These are phyloP conservation scores for Crepidotus sp. DNA, from an alignment of 1,284 basidiomycete species.

Conservation along the genomic window DNA sequence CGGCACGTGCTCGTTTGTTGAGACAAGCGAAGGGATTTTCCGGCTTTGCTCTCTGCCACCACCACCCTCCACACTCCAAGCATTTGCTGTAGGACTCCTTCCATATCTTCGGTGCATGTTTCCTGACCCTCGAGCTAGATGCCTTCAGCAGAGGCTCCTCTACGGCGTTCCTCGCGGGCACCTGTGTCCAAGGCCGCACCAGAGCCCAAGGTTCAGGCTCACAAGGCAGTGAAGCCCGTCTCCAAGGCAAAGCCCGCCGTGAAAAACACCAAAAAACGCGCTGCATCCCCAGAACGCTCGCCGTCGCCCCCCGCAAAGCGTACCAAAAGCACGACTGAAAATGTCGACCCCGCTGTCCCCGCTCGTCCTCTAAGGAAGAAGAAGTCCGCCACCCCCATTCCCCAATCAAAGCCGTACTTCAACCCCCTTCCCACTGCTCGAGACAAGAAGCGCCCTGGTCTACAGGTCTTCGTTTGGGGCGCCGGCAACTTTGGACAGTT, in stretches of 20 bases:
- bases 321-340: slow-evolving; percentile 24
- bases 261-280: slow-evolving; percentile 32
- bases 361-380: slow-evolving; percentile 25
- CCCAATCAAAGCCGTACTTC: slow-evolving; percentile 44
- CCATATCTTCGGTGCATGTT: not conserved
- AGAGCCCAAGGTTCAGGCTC: slow-evolving; percentile 21
- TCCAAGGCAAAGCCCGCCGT: slow-evolving; percentile 24
- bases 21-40: too few relatives aligned
- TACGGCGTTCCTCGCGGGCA: slow-evolving; percentile 44
- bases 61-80: not conserved
- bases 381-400: slow-evolving; percentile 27
- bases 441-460: slow-evolving; percentile 43
- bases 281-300: slow-evolving; percentile 35
- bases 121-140: slow-evolving; percentile 21
- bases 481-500: slow-evolving; percentile 85
- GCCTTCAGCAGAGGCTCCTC: slow-evolving; percentile 22
- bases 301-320: slow-evolving; percentile 40
- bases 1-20: too few relatives aligned
- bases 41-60: not conserved
- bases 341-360: slow-evolving; percentile 20
- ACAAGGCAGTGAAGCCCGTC: slow-evolving; percentile 24
- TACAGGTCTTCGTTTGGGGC: slow-evolving; percentile 77
- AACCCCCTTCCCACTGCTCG: slow-evolving; percentile 51
- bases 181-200: slow-evolving; percentile 31
- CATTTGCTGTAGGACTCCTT: not conserved